Base-by-base conservation (phyloP, 2,329 filamentous ascomycete genomes). In the Fusarium mangiferae region DNA sequence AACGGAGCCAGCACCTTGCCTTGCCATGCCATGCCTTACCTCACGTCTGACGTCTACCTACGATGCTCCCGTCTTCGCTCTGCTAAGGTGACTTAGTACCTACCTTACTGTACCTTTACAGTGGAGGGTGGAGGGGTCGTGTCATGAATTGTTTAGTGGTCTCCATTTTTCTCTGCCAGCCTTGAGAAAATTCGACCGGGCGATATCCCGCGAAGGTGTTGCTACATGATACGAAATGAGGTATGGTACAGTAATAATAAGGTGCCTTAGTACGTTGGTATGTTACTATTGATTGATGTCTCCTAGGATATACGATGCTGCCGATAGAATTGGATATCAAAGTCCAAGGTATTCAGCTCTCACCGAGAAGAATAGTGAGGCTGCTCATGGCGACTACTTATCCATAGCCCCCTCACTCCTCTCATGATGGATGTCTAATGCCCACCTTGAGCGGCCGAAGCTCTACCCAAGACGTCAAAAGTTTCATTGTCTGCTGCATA, bases 91-190 rank as follows among this genome's bases (percentile, higher is more conserved):
- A 9, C 12, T 30, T 33, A 33, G 28, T 30, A 51, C 30, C 22
- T 33, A 24, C 30, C 24, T 46, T 46, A 46, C 44, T 22, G 44
- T 46, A 46, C 44, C 45, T 28, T 52, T 41, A 42, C 38, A 66
- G 46, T 62, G 62, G 60, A 52, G 65, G 68, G 58, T 77, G 76
- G 80, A 81, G 80, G 80, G 80, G 80, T 80, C 79, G 77, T 80
- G 79, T 79, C 78, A 80, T 79, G 79, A 76, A 78, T 68, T 70
- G 67, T 70, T 70, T 74, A 78, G 75, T 64, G 66, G 65, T 71
- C 73, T 64, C 75, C 77, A 78, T 75, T 77, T 78, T 78, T 78
- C 68, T 49, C 41, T 58, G 20, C 63, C 65, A 68, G 57, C 60
- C 69, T 69, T 63, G 49, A 56, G 73, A 78, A 76, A 75, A 57